These are phyloP conservation scores for Fraxinus baroniana DNA, from an alignment of 305 asterid genomes.

Conservation along the genomic window DNA sequence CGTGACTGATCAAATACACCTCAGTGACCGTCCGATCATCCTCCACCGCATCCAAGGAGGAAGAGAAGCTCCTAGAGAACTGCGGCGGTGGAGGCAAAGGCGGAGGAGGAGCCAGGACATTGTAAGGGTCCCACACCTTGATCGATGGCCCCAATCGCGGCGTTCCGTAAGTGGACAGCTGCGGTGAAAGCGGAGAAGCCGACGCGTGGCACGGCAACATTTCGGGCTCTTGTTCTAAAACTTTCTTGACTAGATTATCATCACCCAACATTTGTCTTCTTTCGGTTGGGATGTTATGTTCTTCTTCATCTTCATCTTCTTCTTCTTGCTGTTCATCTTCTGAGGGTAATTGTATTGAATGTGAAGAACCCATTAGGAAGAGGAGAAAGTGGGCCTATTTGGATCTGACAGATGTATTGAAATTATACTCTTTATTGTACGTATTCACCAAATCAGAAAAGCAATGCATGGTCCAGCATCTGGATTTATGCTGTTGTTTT, in stretches of 20 bases:
- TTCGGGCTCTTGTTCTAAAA: slow-evolving; percentile 93
- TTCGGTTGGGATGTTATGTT: slow-evolving; percentile 28
- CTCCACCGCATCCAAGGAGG: slow-evolving; percentile 23
- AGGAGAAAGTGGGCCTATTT: slow-evolving; percentile 1
- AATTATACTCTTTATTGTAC: not conserved
- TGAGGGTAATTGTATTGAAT: slow-evolving; percentile 57
- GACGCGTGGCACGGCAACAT: slow-evolving; percentile 94
- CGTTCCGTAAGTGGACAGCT: slow-evolving; percentile 79
- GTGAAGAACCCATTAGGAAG: slow-evolving; percentile 67
- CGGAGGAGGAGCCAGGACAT: slow-evolving; percentile 82
- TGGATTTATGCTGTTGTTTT: not conserved
- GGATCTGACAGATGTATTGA: not conserved
- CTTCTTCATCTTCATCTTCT: slow-evolving; percentile 35
- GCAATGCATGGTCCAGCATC: not conserved
- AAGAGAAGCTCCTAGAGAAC: slow-evolving; percentile 50
- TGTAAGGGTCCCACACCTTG: slow-evolving; percentile 96
- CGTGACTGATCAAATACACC: slow-evolving; percentile 77
- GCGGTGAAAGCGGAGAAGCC: slow-evolving; percentile 94
- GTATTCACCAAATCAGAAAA: not conserved
- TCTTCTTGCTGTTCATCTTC: slow-evolving; percentile 44
- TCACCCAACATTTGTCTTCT: slow-evolving; percentile 29
- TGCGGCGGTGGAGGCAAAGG: slow-evolving; percentile 42
- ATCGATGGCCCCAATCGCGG: slow-evolving; percentile 84
- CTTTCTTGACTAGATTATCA: slow-evolving; percentile 54
- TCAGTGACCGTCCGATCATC: slow-evolving; percentile 62